Base-by-base conservation (phyloP, 2,329 filamentous ascomycete genomes). In the Aureobasidium sp. region DNA sequence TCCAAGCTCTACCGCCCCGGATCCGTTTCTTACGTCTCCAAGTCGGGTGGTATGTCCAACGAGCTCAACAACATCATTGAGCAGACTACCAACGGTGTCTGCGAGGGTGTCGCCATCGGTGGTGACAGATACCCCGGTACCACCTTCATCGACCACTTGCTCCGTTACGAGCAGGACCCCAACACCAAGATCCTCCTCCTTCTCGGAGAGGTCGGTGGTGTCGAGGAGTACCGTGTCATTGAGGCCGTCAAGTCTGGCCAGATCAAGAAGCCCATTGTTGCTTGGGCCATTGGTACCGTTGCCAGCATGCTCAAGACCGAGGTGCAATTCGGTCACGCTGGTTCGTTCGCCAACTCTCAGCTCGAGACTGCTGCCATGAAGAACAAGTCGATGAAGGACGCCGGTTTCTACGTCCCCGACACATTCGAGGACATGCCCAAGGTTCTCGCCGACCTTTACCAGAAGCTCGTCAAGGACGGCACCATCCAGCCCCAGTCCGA, bases 261-360 rank as follows among this genome's bases (percentile, higher is more conserved):
- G 75, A 96, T 99, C 77, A 99, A 88, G 76, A 99, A 99, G 87
- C 94, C 94, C 72, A 94, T 99, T 73, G 92, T 99, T 65, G 94
- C 94, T 47, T 99, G 94, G 94, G 94, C 94, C 69, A 99, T 99
- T 73, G 94, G 94, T 83, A 99, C 94, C 71, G 97, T 95, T 78
- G 94, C 94, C 67, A 93, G 90, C 84, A 94, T 99, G 91, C 96
- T 99, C 84, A 97, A 96, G 88, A 99, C 94, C 44, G 94, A 99
- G 83, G 94, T 99, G 49, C 94, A 99, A 79, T 99, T 99, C 81
- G 94, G 94, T 73, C 94, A 99, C 82, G 94, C 94, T 72, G 94
- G 94, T 80, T 91, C 94, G 61, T 97, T 97, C 70, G 94, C 94
- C 84, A 99, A 99, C 87, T 99, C 94, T 63, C 90, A 97, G 80